Evolutionary conservation across 768 basidiomycete species (phyloP).

Genomic region (Aureoboletus auriporus): DNA sequence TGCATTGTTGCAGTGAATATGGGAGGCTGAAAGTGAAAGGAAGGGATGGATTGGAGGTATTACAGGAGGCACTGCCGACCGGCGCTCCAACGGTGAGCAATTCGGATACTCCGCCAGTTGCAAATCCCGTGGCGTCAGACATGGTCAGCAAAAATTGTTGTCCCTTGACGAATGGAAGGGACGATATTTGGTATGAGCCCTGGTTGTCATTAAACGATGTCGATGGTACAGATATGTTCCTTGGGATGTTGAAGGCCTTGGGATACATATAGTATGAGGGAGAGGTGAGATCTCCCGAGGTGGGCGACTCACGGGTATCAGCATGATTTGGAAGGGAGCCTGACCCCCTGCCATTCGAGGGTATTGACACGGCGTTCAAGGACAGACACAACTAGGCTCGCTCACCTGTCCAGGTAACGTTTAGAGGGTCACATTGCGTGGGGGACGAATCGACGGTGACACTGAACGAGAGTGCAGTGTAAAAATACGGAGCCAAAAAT

Average conservation of each 20-base stretch:
- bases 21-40: constrained; percentile 50
- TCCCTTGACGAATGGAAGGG: constrained; percentile 38
- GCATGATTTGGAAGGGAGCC: constrained; percentile 45
- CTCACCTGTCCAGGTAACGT: constrained; percentile 61
- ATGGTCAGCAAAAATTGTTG: constrained; percentile 53
- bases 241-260: constrained; percentile 52
- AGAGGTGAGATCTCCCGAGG: background rate
- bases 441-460: constrained; percentile 48
- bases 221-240: constrained; percentile 51
- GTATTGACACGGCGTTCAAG: background rate
- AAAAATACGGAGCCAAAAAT: constrained; percentile 19
- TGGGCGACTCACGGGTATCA: constrained; percentile 48
- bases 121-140: constrained; percentile 72
- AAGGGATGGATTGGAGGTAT: constrained; percentile 41
- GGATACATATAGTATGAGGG: constrained; percentile 7
- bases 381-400: background rate
- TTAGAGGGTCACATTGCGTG: constrained; percentile 59
- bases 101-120: constrained; percentile 53
- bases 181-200: constrained; percentile 46
- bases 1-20: constrained; percentile 56
- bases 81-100: constrained; percentile 48
- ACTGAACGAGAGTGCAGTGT: constrained; percentile 33
- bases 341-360: constrained; percentile 44
- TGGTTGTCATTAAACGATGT: constrained; percentile 50
- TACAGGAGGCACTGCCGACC: constrained; percentile 41